phyloP scores from a whole-genome alignment of 2,329 filamentous ascomycete genomes.

The Pyricularia pennisetigena region DNA sequence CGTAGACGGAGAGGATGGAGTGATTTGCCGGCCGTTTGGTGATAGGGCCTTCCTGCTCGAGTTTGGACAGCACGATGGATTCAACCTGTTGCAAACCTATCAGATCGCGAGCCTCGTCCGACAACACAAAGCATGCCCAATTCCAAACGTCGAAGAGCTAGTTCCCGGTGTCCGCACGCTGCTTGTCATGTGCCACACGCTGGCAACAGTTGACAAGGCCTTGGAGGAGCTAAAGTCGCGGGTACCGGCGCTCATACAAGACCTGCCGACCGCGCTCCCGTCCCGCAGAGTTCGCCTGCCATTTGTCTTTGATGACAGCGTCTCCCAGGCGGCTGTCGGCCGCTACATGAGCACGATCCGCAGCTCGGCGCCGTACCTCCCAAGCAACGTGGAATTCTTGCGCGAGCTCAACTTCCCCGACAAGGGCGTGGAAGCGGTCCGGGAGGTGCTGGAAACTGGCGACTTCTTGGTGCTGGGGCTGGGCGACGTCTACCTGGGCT shows the following conservation, averaged over 20 bases:
- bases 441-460: slow-evolving; percentile 17
- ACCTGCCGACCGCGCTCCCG: slow-evolving; percentile 12
- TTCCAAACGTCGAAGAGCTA: slow-evolving; percentile 19
- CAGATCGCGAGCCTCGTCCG: slow-evolving; percentile 17
- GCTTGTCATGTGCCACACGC: slow-evolving; percentile 18
- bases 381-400: slow-evolving; percentile 49
- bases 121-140: slow-evolving; percentile 10
- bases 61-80: slow-evolving; percentile 18
- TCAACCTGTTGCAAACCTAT: slow-evolving; percentile 22
- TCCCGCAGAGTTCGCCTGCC: slow-evolving; percentile 20
- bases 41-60: slow-evolving; percentile 24
- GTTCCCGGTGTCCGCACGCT: slow-evolving; percentile 24
- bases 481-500: slow-evolving; percentile 28
- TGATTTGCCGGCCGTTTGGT: slow-evolving; percentile 21
- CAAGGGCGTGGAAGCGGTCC: slow-evolving; percentile 14
- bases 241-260: slow-evolving; percentile 10
- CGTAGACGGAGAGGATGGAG: neutral
- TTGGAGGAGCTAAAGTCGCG: neutral
- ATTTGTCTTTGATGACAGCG: slow-evolving; percentile 26
- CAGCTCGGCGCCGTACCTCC: slow-evolving; percentile 50
- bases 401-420: slow-evolving; percentile 20
- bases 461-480: slow-evolving; percentile 26
- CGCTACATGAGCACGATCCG: slow-evolving; percentile 54
- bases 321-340: slow-evolving; percentile 39
- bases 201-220: slow-evolving; percentile 8